phyloP scores from a whole-genome alignment of 2,329 filamentous ascomycete species.

The Trichoderma semiorbis region DNA sequence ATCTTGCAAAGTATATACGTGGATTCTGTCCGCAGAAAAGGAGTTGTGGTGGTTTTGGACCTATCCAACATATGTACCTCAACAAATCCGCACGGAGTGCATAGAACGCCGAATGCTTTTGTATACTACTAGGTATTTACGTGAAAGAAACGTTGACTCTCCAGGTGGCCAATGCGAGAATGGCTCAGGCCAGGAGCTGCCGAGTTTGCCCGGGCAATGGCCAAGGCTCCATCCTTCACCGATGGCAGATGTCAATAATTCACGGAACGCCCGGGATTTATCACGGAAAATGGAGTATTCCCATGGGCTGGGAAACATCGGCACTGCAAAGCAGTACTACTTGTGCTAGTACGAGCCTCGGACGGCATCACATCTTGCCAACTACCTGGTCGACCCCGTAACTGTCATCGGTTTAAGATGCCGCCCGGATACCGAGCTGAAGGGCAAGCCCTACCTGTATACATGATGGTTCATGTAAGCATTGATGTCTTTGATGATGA shows the following conservation, averaged over 20 bases:
- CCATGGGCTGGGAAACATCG: not conserved
- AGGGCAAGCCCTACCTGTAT: not conserved
- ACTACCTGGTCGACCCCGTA: not conserved
- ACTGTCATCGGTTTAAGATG: not conserved
- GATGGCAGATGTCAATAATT: not conserved
- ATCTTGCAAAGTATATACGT: not conserved
- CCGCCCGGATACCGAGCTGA: not conserved
- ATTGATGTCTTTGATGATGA: not conserved
- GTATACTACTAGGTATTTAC: too few species aligned
- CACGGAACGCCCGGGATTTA: not conserved
- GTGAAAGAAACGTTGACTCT: not conserved
- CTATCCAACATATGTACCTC: not conserved
- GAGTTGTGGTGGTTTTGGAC: not conserved
- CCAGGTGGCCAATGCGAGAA: not conserved
- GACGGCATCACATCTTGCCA: not conserved
- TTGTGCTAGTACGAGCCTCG: not conserved
- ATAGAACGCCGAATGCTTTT: not conserved
- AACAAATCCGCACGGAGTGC: not conserved
- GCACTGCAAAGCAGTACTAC: not conserved
- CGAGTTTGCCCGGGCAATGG: not conserved
- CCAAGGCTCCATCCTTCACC: not conserved
- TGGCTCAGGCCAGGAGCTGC: not conserved
- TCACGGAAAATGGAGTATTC: not conserved
- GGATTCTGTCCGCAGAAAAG: not conserved
- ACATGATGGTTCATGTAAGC: not conserved